Conservation (phyloP, 108 stramenopile genomes). For the Nitzschia putrida region DNA sequence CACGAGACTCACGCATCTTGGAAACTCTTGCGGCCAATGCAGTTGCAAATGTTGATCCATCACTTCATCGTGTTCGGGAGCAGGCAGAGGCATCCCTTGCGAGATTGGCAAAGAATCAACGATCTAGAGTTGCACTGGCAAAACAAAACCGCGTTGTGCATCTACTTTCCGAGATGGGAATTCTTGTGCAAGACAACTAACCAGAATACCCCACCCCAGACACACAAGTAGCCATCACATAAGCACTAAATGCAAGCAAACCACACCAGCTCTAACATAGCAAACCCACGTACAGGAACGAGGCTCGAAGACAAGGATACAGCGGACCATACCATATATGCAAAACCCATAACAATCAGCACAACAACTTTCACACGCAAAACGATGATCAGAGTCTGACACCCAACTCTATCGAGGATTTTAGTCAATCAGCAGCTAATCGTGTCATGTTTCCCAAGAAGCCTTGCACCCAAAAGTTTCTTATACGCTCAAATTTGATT, state of each 20-base stretch:
- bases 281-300: not conserved
- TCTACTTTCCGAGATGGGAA: slow-evolving; percentile 12
- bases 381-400: too few species aligned
- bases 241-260: not conserved
- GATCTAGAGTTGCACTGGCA: not conserved
- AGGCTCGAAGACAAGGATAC: too few species aligned
- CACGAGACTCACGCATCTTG: not conserved
- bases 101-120: not conserved
- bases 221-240: not conserved
- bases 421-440: too few species aligned
- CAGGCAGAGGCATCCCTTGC: slow-evolving; percentile 2
- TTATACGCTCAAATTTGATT: too few species aligned
- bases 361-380: too few species aligned
- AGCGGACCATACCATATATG: too few species aligned
- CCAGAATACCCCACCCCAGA: not conserved
- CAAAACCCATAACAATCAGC: too few species aligned
- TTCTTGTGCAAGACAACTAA: not conserved
- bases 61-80: not conserved
- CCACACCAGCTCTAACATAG: not conserved
- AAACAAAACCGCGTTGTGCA: slow-evolving; percentile 14
- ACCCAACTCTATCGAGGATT: too few species aligned
- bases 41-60: not conserved
- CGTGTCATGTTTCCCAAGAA: too few species aligned
- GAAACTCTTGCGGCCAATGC: not conserved
- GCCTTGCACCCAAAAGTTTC: too few species aligned